Percentiles rank a stretch among this genome's conserved stretches.
Conservation (phyloP, 73 alveolate species). For the Uronychia setigera region DNA sequence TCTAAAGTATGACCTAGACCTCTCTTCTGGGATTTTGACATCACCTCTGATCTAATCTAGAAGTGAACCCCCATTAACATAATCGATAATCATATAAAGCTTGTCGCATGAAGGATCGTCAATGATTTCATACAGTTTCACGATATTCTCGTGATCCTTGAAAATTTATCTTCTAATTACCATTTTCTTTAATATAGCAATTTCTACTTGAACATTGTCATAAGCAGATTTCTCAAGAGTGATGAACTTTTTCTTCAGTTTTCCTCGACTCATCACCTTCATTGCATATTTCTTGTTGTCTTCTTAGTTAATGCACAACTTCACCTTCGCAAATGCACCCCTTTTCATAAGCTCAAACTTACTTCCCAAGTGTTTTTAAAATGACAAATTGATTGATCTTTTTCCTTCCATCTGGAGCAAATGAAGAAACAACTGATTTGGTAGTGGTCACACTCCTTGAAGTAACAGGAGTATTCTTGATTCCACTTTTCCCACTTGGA, state of each 20-base stretch:
- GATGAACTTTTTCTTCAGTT: conserved; percentile 41
- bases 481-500: not conserved
- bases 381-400: not conserved
- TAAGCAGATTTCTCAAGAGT: conserved; percentile 30
- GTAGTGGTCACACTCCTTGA: not conserved
- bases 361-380: conserved; percentile 7
- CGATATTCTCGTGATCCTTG: conserved; percentile 54
- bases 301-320: conserved; percentile 33
- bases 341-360: not conserved
- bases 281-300: conserved; percentile 35
- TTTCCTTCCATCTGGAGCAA: conserved; percentile 4
- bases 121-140: conserved; percentile 53
- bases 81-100: conserved; percentile 63
- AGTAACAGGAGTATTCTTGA: not conserved
- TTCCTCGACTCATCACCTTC: conserved; percentile 46
- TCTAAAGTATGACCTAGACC: conserved; percentile 50
- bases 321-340: conserved; percentile 45
- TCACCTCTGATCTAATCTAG: not conserved
- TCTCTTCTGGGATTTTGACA: not conserved
- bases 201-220: conserved; percentile 35
- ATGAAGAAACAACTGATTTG: not conserved
- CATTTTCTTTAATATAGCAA: conserved; percentile 61
- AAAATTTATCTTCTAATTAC: not conserved
- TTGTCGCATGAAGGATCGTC: conserved; percentile 55
- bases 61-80: conserved; percentile 32